Evolutionary conservation across 495 filamentous ascomycete genomes (phyloP), one percentile per base, ranked within the genome.

Genomic region (Aspergillus mulundensis): DNA sequence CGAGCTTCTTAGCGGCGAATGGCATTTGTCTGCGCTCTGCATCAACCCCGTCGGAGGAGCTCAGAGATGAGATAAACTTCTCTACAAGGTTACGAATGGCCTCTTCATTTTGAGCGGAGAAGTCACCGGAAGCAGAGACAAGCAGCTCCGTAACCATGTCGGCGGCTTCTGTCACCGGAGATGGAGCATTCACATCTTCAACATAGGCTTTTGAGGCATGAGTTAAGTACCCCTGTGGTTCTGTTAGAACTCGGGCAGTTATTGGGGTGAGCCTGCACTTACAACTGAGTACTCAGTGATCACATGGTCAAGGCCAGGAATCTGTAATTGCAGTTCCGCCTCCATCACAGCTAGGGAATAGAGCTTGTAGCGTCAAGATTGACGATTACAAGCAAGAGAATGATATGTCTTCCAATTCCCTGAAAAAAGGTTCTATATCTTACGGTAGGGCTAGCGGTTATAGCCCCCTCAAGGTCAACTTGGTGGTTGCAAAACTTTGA

Each of bases 271-370:
- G 38, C 46, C 25, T 41, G 46, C 36, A 69, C 76, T 61, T 70
- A 79, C 78, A 59, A 90, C 87, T 19, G 93, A 91, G 67, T 98
- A 98, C 68, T 95, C 89, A 36, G 90, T 90, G 50, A 98, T 77
- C 54, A 96, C 83, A 42, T 86, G 89, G 71, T 98, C 94, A 54
- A 96, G 86, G 59, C 87, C 86, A 46, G 94, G 93, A 54, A 98
- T 84, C 62, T 88, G 84, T 28, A 88, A 77, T 69, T 87, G 86
- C 65, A 98, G 89, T 79, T 97, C 89, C 61, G 87, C 79, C 74
- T 98, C 93, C 94, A 98, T 98, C 55, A 56, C 68, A 57, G 58
- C 14, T 24, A n/a, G 10, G 6, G 16, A 50, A 24, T 20, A 8
- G 24, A 5, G 15, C 43, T 16, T 32, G 10, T 4, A 32, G 32